These are phyloP conservation scores for Vitis riparia DNA, from an alignment of 164 flowering plant species.

Conservation along the genomic window DNA sequence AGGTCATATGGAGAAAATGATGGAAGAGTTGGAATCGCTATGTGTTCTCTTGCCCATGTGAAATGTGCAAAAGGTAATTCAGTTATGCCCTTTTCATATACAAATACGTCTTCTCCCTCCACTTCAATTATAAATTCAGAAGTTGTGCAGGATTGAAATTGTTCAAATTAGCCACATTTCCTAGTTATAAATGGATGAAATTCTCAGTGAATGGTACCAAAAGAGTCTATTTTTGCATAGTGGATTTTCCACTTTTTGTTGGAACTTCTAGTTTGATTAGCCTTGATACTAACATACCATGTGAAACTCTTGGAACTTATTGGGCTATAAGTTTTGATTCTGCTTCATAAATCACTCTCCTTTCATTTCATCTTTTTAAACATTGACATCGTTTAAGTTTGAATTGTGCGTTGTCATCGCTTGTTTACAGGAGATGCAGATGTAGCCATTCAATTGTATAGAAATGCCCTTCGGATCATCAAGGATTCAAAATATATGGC, in stretches of 20 bases:
- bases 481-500: constrained; percentile 56
- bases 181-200: background rate
- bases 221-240: background rate
- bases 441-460: constrained; percentile 68
- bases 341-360: background rate
- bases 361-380: background rate
- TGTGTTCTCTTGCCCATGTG: constrained; percentile 81
- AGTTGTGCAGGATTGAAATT: background rate
- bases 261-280: background rate
- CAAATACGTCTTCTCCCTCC: background rate
- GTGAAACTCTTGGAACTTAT: background rate
- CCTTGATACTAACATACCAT: background rate
- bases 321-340: background rate
- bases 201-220: background rate
- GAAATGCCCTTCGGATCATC: constrained; percentile 59
- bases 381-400: too few relatives aligned
- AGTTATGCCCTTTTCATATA: background rate
- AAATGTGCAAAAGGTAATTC: constrained; percentile 71
- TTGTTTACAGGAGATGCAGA: constrained; percentile 54
- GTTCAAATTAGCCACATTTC: background rate
- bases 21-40: constrained; percentile 86
- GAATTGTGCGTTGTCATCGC: background rate
- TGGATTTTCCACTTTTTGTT: background rate
- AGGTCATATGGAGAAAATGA: constrained; percentile 73
- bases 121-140: background rate